Percentiles rank a stretch among this genome's conserved stretches.
phyloP scores from a whole-genome alignment of 805 yeast species.

The Metschnikowia colocasiae region DNA sequence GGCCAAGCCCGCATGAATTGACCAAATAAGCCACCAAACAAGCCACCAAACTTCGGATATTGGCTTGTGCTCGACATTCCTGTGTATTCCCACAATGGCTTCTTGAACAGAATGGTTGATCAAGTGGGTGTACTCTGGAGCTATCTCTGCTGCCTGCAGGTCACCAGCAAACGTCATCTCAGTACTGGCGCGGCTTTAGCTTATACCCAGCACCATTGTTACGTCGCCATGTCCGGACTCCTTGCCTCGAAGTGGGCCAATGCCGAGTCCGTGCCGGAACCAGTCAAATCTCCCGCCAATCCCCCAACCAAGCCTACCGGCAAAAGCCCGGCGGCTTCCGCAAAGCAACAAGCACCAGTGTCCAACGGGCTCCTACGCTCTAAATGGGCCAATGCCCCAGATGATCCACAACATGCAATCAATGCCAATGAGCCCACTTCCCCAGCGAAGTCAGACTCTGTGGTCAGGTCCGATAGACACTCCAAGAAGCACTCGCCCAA shows the following conservation, averaged over 20 bases:
- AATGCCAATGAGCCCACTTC: not conserved
- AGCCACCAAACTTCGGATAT: too few species aligned
- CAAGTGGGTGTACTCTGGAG: too few species aligned
- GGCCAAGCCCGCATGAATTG: too few species aligned
- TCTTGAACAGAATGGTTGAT: too few species aligned
- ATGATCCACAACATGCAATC: slow-evolving; percentile 2
- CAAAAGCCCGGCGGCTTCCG: not conserved
- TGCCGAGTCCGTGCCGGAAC: slow-evolving; percentile 17
- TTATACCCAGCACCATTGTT: not conserved
- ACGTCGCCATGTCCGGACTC: slow-evolving; percentile 16
- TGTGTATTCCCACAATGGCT: too few species aligned
- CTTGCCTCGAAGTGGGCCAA: slow-evolving; percentile 36
- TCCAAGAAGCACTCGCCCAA: not conserved
- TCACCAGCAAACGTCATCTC: not conserved
- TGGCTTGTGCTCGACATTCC: too few species aligned
- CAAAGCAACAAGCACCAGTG: not conserved
- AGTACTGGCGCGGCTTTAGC: not conserved
- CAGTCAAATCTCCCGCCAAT: not conserved
- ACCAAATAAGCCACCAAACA: too few species aligned
- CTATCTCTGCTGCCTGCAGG: slow-evolving; percentile 4
- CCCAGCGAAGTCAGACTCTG: not conserved
- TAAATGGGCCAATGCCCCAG: slow-evolving; percentile 32
- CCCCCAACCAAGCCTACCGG: not conserved
- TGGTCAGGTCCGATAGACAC: not conserved
- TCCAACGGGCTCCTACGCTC: slow-evolving; percentile 17